Evolutionary conservation across 768 basidiomycete genomes (phyloP).

Genomic region (Tylopilus sp.): DNA sequence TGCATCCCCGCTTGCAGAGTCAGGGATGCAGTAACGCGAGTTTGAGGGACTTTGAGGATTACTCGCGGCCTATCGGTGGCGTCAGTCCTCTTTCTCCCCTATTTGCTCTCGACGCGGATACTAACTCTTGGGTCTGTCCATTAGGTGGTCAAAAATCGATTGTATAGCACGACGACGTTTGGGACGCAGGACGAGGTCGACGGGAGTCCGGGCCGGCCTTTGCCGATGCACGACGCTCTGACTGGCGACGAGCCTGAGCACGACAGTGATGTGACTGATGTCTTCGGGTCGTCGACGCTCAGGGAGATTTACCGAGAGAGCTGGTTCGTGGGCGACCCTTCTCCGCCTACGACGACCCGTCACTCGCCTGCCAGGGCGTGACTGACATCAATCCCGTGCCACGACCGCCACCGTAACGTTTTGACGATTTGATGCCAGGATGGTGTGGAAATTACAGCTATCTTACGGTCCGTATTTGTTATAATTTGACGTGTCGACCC

Average conservation of each 20-base stretch:
- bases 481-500: background rate
- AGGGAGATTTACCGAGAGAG: conserved; percentile 4
- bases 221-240: background rate
- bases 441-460: background rate
- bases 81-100: conserved; percentile 14
- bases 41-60: conserved; percentile 32
- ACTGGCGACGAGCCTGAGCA: background rate
- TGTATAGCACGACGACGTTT: conserved; percentile 33
- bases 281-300: conserved; percentile 6
- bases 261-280: conserved; percentile 4
- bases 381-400: background rate
- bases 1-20: conserved; percentile 26
- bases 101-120: background rate
- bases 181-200: conserved; percentile 27
- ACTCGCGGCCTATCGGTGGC: conserved; percentile 32
- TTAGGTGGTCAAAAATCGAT: conserved; percentile 29
- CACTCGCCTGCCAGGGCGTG: background rate
- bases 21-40: conserved; percentile 26
- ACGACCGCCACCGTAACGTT: background rate
- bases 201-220: conserved; percentile 3
- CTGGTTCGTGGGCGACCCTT: conserved; percentile 4
- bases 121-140: background rate
- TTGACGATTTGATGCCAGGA: conserved; percentile 3
- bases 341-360: background rate
- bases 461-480: conserved; percentile 12